A percentile compares a stretch with the other conserved stretches of the same genome.
Evolutionary conservation across 352 stramenopile genomes (phyloP).

Genomic region (Peronosclerospora sorghi): DNA sequence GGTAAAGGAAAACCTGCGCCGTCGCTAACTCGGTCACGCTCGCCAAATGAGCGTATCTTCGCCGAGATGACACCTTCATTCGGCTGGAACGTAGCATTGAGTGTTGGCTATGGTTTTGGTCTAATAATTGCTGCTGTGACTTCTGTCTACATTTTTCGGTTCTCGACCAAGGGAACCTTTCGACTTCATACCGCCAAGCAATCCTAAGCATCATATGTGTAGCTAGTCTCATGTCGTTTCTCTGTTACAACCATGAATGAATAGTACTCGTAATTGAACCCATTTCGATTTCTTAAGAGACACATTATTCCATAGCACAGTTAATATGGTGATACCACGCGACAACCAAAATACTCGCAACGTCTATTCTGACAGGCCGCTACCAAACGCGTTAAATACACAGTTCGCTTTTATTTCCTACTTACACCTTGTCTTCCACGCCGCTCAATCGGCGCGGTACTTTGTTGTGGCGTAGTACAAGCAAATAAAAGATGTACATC

Average conservation of each 20-base stretch:
- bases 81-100: constrained; percentile 17
- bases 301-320: not conserved
- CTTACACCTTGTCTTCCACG: constrained; percentile 76
- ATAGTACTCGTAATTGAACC: constrained; percentile 13
- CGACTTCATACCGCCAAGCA: constrained; percentile 20
- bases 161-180: constrained; percentile 25
- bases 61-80: constrained; percentile 24
- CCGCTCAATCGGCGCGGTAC: constrained; percentile 21
- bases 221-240: constrained; percentile 8
- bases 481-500: constrained; percentile 72
- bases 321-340: constrained; percentile 27
- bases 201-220: constrained; percentile 14
- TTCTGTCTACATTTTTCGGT: constrained; percentile 50
- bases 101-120: constrained; percentile 39
- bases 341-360: too few relatives aligned
- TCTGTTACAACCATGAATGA: not conserved
- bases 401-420: not conserved
- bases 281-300: constrained; percentile 1
- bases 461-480: constrained; percentile 47
- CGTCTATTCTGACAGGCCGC: constrained; percentile 26
- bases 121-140: constrained; percentile 34
- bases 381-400: constrained; percentile 28
- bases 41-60: constrained; percentile 27
- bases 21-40: constrained; percentile 15
- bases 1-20: constrained; percentile 11